Conservation (phyloP, 371 early-diverging fungal species). For the Neoconidiobolus thromboides region DNA sequence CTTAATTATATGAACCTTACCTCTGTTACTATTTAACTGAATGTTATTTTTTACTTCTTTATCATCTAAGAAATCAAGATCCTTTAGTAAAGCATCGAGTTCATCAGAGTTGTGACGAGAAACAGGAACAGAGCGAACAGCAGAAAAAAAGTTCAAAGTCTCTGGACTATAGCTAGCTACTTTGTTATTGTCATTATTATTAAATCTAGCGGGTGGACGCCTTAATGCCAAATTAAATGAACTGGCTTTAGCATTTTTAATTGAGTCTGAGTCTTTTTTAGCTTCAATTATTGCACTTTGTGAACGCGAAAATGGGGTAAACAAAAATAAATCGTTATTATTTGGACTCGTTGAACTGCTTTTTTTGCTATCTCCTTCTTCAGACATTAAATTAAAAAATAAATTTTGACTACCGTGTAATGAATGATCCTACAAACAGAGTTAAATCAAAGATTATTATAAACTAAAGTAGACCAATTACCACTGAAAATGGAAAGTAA, state of each 20-base stretch:
- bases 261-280: not conserved
- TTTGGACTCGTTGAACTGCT: no score
- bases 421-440: no score
- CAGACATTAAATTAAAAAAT: no score
- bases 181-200: not conserved
- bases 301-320: not conserved
- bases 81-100: not conserved
- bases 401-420: no score
- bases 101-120: constrained; percentile 3
- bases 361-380: no score
- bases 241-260: not conserved
- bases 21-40: no score
- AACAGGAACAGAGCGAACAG: not conserved
- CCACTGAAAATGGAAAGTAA: no score
- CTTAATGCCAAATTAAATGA: not conserved
- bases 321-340: no score
- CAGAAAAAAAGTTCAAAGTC: not conserved
- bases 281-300: not conserved
- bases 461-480: no score
- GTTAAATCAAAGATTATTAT: no score
- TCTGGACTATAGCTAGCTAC: not conserved
- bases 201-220: not conserved
- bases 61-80: not conserved
- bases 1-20: no score
- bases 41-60: not conserved